Conservation (phyloP, 2,329 filamentous ascomycete genomes). For the Trichoderma endophyticum region DNA sequence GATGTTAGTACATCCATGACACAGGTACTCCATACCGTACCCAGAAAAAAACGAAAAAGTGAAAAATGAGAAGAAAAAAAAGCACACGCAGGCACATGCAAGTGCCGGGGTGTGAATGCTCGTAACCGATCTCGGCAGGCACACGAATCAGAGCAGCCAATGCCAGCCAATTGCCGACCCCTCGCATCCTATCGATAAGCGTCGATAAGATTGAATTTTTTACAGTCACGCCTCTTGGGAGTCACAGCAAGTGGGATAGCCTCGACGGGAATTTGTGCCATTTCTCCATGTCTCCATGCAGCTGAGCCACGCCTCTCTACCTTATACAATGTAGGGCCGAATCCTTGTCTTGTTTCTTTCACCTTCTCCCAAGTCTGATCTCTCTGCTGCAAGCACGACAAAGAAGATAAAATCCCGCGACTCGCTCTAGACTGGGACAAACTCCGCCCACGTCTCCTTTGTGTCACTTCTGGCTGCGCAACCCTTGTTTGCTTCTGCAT, state of each 20-base stretch:
- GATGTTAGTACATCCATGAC: background rate
- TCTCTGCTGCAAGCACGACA: background rate
- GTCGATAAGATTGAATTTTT: constrained; percentile 15
- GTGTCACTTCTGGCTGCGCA: constrained; percentile 7
- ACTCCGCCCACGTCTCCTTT: constrained; percentile 1
- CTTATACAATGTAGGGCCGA: constrained; percentile 5
- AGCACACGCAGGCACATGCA: background rate
- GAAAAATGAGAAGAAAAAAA: background rate
- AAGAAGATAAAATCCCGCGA: constrained; percentile 9
- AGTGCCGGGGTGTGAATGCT: constrained; percentile 1
- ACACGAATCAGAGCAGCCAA: constrained; percentile 14
- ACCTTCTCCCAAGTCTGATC: background rate
- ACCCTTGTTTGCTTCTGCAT: background rate
- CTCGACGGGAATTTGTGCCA: background rate
- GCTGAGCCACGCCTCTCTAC: background rate
- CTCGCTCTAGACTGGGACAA: constrained; percentile 8
- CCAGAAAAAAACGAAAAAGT: background rate
- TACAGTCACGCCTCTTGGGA: constrained; percentile 13
- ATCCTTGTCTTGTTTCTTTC: background rate
- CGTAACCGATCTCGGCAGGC: constrained; percentile 15
- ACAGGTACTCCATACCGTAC: background rate
- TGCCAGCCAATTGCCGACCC: background rate
- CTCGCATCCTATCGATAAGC: constrained; percentile 16
- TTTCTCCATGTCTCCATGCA: background rate
- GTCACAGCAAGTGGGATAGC: background rate